Evolutionary conservation across 768 basidiomycete genomes (phyloP), one percentile per base, ranked within the genome.

Genomic region (Boletellus emodensis): DNA sequence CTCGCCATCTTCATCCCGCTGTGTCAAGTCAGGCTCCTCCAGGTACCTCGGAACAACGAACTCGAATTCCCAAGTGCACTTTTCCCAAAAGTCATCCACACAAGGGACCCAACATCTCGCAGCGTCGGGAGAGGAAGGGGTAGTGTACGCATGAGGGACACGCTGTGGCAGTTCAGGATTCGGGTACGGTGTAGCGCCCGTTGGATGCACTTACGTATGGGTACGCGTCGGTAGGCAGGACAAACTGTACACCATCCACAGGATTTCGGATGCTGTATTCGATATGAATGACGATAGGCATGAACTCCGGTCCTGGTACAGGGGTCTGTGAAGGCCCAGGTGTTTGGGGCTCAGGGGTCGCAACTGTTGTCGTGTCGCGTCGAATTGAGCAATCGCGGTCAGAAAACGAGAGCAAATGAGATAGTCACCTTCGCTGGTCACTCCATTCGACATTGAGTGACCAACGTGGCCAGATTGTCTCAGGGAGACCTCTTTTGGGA

Each of bases 31-130:
- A 9, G 55, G 54, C 54, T 87, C 87, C 64, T 91, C 85, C 13
- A 90, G 72, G 61, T 83, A 85, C 56, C 85, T 77, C 44, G 94
- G 94, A 32, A 96, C 94, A 44, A 96, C 83, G 66, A 96, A 91
- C 68, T 97, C 92, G 50, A 98, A 87, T 62, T 99, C 96, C 96
- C 96, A 99, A 7, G 95, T 94, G 59, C 90, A 96, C 60, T 91
- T 86, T 69, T 96, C 94, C 90, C 93, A 95, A 18, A 93, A 70
- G 59, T 83, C 90, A 67, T 99, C 96, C 17, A 97, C 70, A 61
- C 96, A 99, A 13, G 96, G 96, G n/a, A 97, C 85, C 96, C 96
- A 99, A 60, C 91, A 94, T 61, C 96, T 78, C n/a, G 95, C 94
- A 15, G 91, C 79, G 63, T 94, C 91, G 6, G 93, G 85, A 8